Percentiles rank a stretch among this genome's conserved stretches.
These are phyloP conservation scores for Solanum chacoense DNA, from an alignment of 305 asterid species.

Conservation along the genomic window DNA sequence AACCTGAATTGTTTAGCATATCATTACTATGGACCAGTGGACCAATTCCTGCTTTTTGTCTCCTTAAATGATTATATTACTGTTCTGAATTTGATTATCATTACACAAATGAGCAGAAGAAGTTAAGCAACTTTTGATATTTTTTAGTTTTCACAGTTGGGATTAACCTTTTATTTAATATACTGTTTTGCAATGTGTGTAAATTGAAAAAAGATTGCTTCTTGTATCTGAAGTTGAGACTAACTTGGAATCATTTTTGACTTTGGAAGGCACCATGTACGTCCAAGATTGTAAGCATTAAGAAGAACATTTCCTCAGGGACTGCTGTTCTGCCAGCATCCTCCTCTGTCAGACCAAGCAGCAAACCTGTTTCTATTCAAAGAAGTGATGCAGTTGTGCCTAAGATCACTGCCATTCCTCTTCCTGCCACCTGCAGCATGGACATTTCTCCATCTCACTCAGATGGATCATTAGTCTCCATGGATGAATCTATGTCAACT, in stretches of 20 bases:
- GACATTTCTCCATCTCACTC: constrained; percentile 42
- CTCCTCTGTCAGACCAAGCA: constrained; percentile 40
- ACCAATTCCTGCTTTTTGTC: background rate
- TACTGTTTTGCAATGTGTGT: background rate
- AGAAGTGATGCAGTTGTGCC: constrained; percentile 30
- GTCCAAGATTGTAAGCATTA: constrained; percentile 50
- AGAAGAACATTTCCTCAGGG: constrained; percentile 45
- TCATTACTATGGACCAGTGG: background rate
- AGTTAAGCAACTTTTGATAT: background rate
- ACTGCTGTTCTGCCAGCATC: constrained; percentile 16
- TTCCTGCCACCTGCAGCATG: constrained; percentile 21
- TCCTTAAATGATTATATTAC: background rate
- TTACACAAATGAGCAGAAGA: background rate
- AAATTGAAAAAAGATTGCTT: background rate
- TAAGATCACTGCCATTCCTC: constrained; percentile 14
- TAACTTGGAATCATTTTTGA: constrained; percentile 1
- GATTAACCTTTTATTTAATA: background rate
- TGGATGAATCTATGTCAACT: constrained; percentile 89
- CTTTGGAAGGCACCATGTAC: constrained; percentile 53
- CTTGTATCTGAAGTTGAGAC: background rate
- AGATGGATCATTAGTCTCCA: constrained; percentile 51
- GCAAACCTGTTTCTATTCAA: constrained; percentile 22
- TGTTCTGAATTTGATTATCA: too few species aligned
- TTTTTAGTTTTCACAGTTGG: background rate
- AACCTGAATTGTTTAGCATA: background rate